Percentiles rank a stretch among this genome's conserved stretches.
phyloP scores from a whole-genome alignment of 257 asterid genomes.

The Solanum chiquidenum region DNA sequence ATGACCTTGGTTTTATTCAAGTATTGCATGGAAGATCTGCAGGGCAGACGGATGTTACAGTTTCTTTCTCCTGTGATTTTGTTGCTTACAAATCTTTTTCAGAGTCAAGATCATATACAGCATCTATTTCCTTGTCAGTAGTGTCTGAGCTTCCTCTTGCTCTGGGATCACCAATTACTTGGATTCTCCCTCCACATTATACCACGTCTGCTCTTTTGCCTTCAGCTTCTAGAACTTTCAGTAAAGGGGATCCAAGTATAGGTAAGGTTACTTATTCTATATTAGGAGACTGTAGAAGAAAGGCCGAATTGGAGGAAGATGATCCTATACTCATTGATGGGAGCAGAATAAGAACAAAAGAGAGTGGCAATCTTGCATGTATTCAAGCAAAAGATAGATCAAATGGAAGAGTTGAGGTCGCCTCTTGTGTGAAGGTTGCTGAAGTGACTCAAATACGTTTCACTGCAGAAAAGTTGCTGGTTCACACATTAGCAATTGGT shows the following conservation, averaged over 20 bases:
- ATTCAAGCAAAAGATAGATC: slow-evolving; percentile 68
- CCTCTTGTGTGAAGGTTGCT: slow-evolving; percentile 72
- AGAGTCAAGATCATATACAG: slow-evolving; percentile 43
- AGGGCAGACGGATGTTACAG: slow-evolving; percentile 53
- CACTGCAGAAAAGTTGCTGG: slow-evolving; percentile 29
- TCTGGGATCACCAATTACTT: slow-evolving; percentile 63
- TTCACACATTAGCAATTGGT: slow-evolving; percentile 53
- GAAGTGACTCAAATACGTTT: slow-evolving; percentile 76
- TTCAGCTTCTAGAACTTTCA: slow-evolving; percentile 25
- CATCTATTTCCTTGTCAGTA: slow-evolving; percentile 54
- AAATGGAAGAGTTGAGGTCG: slow-evolving; percentile 76
- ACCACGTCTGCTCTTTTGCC: slow-evolving; percentile 71
- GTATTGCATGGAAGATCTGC: slow-evolving; percentile 64
- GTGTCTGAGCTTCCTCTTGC: slow-evolving; percentile 77
- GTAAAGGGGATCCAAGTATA: slow-evolving; percentile 36
- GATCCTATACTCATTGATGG: slow-evolving; percentile 51
- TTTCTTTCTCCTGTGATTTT: slow-evolving; percentile 71
- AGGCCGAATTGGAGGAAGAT: slow-evolving; percentile 26
- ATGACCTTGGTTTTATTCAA: slow-evolving; percentile 44
- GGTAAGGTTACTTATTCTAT: slow-evolving; percentile 57
- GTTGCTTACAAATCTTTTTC: slow-evolving; percentile 24
- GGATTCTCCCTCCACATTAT: slow-evolving; percentile 84
- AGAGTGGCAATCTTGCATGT: slow-evolving; percentile 56
- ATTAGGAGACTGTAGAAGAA: slow-evolving; percentile 33
- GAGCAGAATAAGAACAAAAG: slow-evolving; percentile 52